Evolutionary conservation across 345 rosid genomes (phyloP).

Genomic region (Syzygium oleosum): DNA sequence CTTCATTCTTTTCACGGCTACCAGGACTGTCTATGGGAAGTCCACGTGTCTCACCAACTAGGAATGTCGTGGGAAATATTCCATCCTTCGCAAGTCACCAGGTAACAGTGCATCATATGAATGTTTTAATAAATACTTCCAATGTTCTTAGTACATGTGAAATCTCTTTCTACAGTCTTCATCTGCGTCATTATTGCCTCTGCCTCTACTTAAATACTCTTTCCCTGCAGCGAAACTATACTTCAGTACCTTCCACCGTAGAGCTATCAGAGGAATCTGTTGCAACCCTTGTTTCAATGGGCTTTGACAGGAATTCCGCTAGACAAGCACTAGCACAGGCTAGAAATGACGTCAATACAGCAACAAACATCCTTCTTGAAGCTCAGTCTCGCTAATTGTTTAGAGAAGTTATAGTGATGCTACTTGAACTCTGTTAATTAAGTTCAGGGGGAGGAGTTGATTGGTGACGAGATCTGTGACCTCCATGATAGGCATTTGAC

Average conservation of each 20-base stretch:
- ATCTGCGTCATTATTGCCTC: not conserved
- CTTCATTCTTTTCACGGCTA: slow-evolving; percentile 63
- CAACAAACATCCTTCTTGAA: slow-evolving; percentile 95
- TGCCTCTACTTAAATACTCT: not conserved
- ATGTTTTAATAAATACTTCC: not conserved
- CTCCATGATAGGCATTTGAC: not conserved
- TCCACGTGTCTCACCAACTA: slow-evolving; percentile 43
- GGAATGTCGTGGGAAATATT: slow-evolving; percentile 31
- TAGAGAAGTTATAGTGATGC: not conserved
- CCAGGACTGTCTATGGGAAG: slow-evolving; percentile 56
- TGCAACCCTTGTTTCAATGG: slow-evolving; percentile 78
- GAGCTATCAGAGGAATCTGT: slow-evolving; percentile 81
- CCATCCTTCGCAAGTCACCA: slow-evolving; percentile 49
- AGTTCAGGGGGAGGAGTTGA: not conserved
- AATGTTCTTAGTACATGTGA: not conserved
- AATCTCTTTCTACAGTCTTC: not conserved
- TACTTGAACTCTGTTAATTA: not conserved
- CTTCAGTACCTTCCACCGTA: slow-evolving; percentile 20
- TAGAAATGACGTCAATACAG: slow-evolving; percentile 78
- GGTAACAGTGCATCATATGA: slow-evolving; percentile 28
- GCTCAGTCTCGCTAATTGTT: slow-evolving; percentile 41
- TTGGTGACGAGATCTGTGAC: not conserved
- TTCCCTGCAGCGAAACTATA: slow-evolving; percentile 42
- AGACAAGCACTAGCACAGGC: slow-evolving; percentile 87
- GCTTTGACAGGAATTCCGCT: slow-evolving; percentile 81